Base-by-base conservation (phyloP, 2,329 filamentous ascomycete species). In the Cercospora janseana region DNA sequence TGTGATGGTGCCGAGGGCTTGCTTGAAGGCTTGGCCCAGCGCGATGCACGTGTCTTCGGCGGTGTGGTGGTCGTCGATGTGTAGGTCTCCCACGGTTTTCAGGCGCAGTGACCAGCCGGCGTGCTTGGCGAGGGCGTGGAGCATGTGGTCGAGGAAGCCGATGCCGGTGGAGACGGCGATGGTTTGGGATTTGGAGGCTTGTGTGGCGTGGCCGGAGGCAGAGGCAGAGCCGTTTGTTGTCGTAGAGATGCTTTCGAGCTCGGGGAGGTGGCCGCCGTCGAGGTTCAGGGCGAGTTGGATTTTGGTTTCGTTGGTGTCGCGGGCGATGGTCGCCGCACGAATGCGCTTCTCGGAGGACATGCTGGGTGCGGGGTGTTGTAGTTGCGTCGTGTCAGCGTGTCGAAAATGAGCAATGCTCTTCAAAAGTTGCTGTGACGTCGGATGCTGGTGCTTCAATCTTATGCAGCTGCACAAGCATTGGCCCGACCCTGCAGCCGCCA, bases 21-120 rank as follows among this genome's bases (percentile, higher is more conserved):
- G 71, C 64, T 87, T 86, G 74, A 97, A 96, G 50, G 90, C 89
- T 60, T 63, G 51, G 77, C 93, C 93, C 16, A 98, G 82, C 10
- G 92, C 89, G 59, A 98, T 86, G 73, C 88, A 96, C 52, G 88
- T 86, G 69, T 98, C 93, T 77, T 98, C 93, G 57, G 91, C 87
- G 6, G 92, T 96, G 80, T 98, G 93, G 75, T 98, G 93, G 78
- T 97, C 93, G 74, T 98, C 93, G 70, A 98, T 90, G 76, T 95
- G 87, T 46, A 97, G 74, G 73, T 98, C 93, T 47, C 93, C 93
- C 69, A 86, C 81, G 71, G 89, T 94, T 58, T 82, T 78, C 50
- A 98, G 76, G 24, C 83, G 83, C 62, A 98, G 73, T 74, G 87
- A 93, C 93, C 92, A 97, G 56, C 93, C 92, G 4, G 87, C 84